A percentile compares a stretch with the other conserved stretches of the same genome.
phyloP scores from a whole-genome alignment of 2,329 filamentous ascomycete species.

The Gyromitra esculenta region DNA sequence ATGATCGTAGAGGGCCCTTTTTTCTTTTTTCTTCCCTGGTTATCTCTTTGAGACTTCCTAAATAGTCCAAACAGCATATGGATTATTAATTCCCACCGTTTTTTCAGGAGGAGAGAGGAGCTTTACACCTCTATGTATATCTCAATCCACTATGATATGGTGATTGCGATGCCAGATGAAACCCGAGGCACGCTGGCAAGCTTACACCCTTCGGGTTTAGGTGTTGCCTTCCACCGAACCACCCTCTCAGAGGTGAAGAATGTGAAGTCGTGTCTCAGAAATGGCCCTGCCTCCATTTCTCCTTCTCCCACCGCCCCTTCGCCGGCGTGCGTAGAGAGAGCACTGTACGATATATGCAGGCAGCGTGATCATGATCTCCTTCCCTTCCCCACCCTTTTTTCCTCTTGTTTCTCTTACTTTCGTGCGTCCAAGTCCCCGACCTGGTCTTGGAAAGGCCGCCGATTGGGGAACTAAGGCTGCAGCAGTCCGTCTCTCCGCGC shows the following conservation, averaged over 20 bases:
- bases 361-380: conserved; percentile 50
- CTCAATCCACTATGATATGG: conserved; percentile 40
- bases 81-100: conserved; percentile 47
- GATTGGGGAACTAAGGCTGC: conserved; percentile 47
- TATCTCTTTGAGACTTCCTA: conserved; percentile 42
- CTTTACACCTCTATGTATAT: conserved; percentile 42
- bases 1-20: conserved; percentile 32
- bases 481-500: conserved; percentile 44
- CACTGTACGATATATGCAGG: conserved; percentile 48
- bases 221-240: conserved; percentile 44
- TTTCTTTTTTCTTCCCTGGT: conserved; percentile 32
- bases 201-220: conserved; percentile 47
- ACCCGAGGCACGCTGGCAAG: conserved; percentile 50
- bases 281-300: conserved; percentile 30
- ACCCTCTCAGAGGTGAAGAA: conserved; percentile 35
- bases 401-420: conserved; percentile 27
- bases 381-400: conserved; percentile 42
- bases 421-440: conserved; percentile 43
- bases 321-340: conserved; percentile 37
- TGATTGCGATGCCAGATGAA: conserved; percentile 48
- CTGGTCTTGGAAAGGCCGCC: conserved; percentile 45
- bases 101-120: conserved; percentile 29
- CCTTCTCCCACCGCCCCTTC: conserved; percentile 18
- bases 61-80: conserved; percentile 36
- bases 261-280: conserved; percentile 44